A percentile compares a stretch with the other conserved stretches of the same genome.
These are phyloP conservation scores for Claviceps paspali DNA, from an alignment of 2,329 filamentous ascomycete genomes.

Conservation along the genomic window DNA sequence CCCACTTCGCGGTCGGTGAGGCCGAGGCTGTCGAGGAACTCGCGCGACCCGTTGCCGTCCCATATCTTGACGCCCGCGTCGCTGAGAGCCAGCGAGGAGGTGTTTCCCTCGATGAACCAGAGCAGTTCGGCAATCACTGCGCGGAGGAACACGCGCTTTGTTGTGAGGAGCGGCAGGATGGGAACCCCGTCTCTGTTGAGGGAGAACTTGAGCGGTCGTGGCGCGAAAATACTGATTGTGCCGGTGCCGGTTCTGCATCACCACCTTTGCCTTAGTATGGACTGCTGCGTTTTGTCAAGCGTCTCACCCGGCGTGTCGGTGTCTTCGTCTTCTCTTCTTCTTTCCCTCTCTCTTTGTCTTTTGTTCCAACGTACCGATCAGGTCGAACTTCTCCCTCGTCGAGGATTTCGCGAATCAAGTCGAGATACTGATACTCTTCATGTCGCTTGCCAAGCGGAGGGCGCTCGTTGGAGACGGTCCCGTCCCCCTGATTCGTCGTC, in stretches of 20 bases:
- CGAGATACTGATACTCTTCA: constrained; percentile 89
- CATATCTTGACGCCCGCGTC: constrained; percentile 86
- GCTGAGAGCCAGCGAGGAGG: constrained; percentile 61
- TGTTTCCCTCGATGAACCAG: constrained; percentile 84
- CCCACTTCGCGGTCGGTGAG: constrained; percentile 69
- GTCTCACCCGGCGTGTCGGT: too few relatives aligned
- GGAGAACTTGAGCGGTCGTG: constrained; percentile 70
- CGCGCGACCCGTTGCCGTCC: constrained; percentile 90
- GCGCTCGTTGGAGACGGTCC: background rate
- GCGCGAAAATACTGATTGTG: constrained; percentile 79
- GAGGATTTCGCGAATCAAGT: constrained; percentile 76
- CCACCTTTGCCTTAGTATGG: background rate
- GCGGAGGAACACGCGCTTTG: constrained; percentile 87
- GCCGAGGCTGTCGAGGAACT: constrained; percentile 75
- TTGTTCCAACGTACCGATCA: constrained; percentile 49
- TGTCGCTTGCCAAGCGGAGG: constrained; percentile 25
- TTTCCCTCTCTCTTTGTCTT: background rate
- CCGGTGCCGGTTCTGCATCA: constrained; percentile 69
- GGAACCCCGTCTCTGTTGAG: constrained; percentile 49
- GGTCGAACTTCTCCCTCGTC: constrained; percentile 72
- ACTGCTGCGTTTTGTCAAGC: background rate
- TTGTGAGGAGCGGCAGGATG: constrained; percentile 84
- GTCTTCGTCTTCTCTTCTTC: too few relatives aligned
- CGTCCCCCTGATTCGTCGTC: constrained; percentile 2
- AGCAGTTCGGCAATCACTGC: constrained; percentile 86